These are phyloP conservation scores for Asclepias syriaca DNA, from an alignment of 257 asterid species.

Conservation along the genomic window DNA sequence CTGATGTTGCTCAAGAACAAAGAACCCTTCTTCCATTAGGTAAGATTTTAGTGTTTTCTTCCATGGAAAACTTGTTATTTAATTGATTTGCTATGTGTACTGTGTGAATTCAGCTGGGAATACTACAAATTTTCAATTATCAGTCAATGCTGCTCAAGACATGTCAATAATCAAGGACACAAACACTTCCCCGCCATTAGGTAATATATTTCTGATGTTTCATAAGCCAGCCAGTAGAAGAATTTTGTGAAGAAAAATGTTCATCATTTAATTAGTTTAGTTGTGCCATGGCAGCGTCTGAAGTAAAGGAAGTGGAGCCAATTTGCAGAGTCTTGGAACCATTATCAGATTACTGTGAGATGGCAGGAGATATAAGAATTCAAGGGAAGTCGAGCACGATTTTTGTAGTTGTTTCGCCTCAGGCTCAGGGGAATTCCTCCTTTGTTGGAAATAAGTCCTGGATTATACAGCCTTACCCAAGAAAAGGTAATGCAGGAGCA, in stretches of 20 bases:
- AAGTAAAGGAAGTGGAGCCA: conserved; percentile 14
- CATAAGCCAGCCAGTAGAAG: neutral
- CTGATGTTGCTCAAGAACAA: conserved; percentile 23
- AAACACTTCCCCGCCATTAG: neutral
- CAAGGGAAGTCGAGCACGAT: conserved; percentile 32
- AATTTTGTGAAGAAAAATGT: neutral
- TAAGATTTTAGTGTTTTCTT: neutral
- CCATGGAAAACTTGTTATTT: neutral
- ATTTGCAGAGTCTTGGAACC: conserved; percentile 23
- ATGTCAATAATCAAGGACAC: conserved; percentile 20
- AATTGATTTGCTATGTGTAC: neutral
- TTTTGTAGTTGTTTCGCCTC: conserved; percentile 19
- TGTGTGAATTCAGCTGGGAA: conserved; percentile 29
- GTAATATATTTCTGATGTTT: neutral
- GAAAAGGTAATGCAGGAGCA: conserved; percentile 35
- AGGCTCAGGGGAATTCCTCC: neutral
- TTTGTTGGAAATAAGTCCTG: conserved; percentile 19
- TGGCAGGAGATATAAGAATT: conserved; percentile 32
- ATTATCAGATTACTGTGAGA: conserved; percentile 36
- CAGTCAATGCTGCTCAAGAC: conserved; percentile 32
- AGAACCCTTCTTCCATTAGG: neutral
- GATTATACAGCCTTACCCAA: conserved; percentile 40
- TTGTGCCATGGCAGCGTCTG: conserved; percentile 10
- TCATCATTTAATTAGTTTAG: no score
- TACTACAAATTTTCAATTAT: conserved; percentile 33